Evolutionary conservation across 1,284 basidiomycete genomes (phyloP), one percentile per base, ranked within the genome.

Genomic region (Rhodofomes roseus): DNA sequence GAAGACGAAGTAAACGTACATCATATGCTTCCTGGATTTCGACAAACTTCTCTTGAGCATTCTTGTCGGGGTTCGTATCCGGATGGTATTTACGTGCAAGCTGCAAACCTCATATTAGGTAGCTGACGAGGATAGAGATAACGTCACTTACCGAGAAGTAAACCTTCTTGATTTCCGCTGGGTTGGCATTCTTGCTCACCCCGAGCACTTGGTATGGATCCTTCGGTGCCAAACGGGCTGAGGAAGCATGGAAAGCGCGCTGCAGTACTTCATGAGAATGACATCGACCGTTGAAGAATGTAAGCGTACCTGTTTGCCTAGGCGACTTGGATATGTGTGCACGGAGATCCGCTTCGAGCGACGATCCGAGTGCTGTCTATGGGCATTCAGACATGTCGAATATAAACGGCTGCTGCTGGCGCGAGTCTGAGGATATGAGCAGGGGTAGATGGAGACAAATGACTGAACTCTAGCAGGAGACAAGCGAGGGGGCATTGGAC

Each of bases 21-120:
- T 99, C 97, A 77, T 98, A 99, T 11, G 97, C 97, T 66, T 88
- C 84, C 74, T 99, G 97, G 60, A 99, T 98, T 74, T 99, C 96
- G 34, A 96, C 85, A 74, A 99, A 99, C 71, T 93, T 93, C 63
- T 94, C 93, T 69, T 94, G 91, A 0, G 96, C 94, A 53, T 82
- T 82, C 68, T 92, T 90, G 73, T 98, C 95, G 61, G 95, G 93
- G 77, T 95, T 98, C 22, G 95, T 95, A 71, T 99, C 97, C 0
- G 97, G 97, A 76, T 99, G 97, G 71, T 89, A 98, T 80, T 98
- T 97, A 63, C 97, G 92, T 31, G 97, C 97, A 64, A 99, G 89
- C 93, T 98, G 58, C 58, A 34, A 54, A 56, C 48, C 55, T 60
- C 51, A 55, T 8, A 27, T 43, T 20, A 14, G 8, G 31, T 6